Evolutionary conservation across 2,329 filamentous ascomycete genomes (phyloP), one percentile per base, ranked within the genome.

Genomic region (Botrytis fabae): DNA sequence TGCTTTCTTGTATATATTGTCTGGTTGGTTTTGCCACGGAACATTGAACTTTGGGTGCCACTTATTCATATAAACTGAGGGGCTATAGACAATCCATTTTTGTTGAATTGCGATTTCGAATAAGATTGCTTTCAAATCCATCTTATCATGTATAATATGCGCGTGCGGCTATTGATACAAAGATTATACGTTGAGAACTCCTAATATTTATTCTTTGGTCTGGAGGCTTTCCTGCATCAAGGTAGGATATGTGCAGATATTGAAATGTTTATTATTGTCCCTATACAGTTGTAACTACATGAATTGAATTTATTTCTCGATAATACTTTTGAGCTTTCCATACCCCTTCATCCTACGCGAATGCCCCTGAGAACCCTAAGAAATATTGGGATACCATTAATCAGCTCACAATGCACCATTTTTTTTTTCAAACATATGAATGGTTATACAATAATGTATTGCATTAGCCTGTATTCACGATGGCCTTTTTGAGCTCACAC

Each of bases 211-310:
- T 54, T 54, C 12, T 28, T 54, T n/a, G 25, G 2, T 7, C 16
- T 8, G 0, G 14, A 28, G 14, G 6, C n/a, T 16, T 54, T 28
- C 0, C 8, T 28, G n/a, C 14, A 28, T 9, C 4, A 1, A 57
- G n/a, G 6, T 18, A 4, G 18, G 14, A 16, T 28, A 32, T 18
- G 9, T 32, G 2, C n/a, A 28, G 16, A 28, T 4, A 9, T 28
- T 57, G n/a, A 28, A 7, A 18, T 18, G 5, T 16, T 0, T 8
- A 18, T 6, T 8, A 28, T 16, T 16, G 7, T 32, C 1, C 10
- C 0, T 54, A 28, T 18, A 28, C 7, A 57, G 7, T 32, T 2
- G n/a, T 14, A n/a, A n/a, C n/a, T n/a, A 28, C n/a, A 28, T 2
- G 14, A 4, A 18, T 18, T 9, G 16, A 28, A 57, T 4, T 28